Base-by-base conservation (phyloP, 139 green algal species). In the Chlamydomonas sphaeroides region DNA sequence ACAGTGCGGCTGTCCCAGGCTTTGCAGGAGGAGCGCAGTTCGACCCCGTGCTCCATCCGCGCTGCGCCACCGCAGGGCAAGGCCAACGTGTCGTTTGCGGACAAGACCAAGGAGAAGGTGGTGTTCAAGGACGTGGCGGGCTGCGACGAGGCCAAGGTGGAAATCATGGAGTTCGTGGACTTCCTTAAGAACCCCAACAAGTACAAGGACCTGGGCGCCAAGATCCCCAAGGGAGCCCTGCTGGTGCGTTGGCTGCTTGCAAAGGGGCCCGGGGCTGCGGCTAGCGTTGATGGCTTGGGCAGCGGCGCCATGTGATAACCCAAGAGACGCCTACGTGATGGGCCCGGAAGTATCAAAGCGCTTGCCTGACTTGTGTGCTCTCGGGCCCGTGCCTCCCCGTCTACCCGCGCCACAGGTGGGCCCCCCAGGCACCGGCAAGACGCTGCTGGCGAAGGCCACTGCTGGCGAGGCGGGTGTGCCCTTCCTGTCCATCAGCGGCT, bases 131-230 rank as follows among this genome's bases (percentile, higher is more conserved):
- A 99, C 79, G 96, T 99, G 59, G 97, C 97, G 33, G 97, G 97
- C 23, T 98, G 96, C 86, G 94, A 98, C 75, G 97, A 99, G 86
- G 97, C 96, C 38, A 98, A 98, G 92, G 76, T 87, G 67, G 65
- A 98, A 90, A 95, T 99, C 84, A 98, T 98, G 94, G 96, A 99
- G 93, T 98, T 99, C 93, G 96, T 99, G 38, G 94, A 98, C 79
- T 99, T 99, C 76, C 82, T 98, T 48, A 95, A 97, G 84, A 91
- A 92, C 35, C 94, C 94, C 0, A 81, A 90, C 68, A 97, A 97
- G 88, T 92, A 88, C 77, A 91, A 90, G 76, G 90, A 95, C 45
- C 89, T 98, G 79, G 94, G 96, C 5, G 97, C 95, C 41, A 95
- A 96, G 74, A 98, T 98, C 71, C 97, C 97, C 36, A 96, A 96